Conservation (phyloP, 345 rosid genomes). For the Linum usitatissimum region DNA sequence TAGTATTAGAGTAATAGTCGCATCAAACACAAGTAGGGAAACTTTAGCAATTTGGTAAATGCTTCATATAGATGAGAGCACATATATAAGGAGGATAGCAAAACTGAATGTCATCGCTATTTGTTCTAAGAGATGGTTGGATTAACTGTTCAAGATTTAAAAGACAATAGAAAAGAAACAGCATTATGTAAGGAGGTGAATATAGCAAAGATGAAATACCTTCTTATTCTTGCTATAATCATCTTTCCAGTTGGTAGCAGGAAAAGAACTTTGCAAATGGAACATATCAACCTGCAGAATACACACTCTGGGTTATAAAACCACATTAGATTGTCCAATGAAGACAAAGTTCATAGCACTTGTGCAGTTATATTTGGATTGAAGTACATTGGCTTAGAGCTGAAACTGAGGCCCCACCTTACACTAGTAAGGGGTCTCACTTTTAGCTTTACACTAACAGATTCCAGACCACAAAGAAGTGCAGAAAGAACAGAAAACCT, state of each 20-base stretch:
- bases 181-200: neutral
- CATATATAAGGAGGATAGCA: neutral
- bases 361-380: too few species aligned
- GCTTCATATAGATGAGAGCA: neutral
- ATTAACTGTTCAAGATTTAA: neutral
- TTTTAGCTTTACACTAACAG: too few species aligned
- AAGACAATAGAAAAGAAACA: neutral
- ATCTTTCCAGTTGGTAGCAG: constrained; percentile 68
- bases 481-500: too few species aligned
- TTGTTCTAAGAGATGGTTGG: neutral
- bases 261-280: constrained; percentile 54
- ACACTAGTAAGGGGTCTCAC: too few species aligned
- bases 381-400: too few species aligned
- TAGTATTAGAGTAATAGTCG: neutral
- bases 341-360: too few species aligned
- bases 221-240: constrained; percentile 62
- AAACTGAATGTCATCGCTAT: neutral
- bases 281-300: constrained; percentile 67
- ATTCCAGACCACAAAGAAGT: too few species aligned
- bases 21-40: neutral
- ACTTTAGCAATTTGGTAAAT: neutral
- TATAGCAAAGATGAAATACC: constrained; percentile 27
- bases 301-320: neutral
- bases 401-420: too few species aligned
- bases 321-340: neutral